Conservation (phyloP, 805 yeast species). For the Naumovozyma castellii region DNA sequence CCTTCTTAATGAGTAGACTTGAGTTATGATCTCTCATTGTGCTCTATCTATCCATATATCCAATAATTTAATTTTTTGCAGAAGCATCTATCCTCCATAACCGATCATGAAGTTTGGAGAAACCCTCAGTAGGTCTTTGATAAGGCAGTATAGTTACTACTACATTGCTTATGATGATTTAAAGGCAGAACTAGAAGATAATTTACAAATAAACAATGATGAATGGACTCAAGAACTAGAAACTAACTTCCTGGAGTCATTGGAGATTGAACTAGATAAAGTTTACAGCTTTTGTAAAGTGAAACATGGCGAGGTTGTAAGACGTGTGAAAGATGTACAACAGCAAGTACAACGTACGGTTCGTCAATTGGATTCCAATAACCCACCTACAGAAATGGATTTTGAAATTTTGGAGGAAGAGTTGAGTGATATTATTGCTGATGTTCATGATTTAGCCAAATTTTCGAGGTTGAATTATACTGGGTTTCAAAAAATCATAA, state of each 20-base stretch:
- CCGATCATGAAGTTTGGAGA: constrained; percentile 98
- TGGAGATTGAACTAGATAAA: constrained; percentile 84
- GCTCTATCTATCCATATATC: no score
- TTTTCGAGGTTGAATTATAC: constrained; percentile 89
- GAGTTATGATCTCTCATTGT: no score
- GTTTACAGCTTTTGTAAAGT: constrained; percentile 86
- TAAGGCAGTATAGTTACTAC: constrained; percentile 83
- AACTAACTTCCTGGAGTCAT: constrained; percentile 62
- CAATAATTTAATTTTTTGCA: no score
- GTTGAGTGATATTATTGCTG: constrained; percentile 82
- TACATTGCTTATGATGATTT: constrained; percentile 87
- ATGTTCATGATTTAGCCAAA: constrained; percentile 93
- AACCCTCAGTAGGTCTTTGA: constrained; percentile 78
- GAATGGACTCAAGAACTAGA: constrained; percentile 73
- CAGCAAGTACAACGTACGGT: constrained; percentile 60
- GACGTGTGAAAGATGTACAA: constrained; percentile 79
- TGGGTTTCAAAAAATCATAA: constrained; percentile 92
- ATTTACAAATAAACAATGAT: constrained; percentile 43
- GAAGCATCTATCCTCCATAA: no score
- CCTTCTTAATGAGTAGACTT: no score
- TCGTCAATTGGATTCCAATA: constrained; percentile 41
- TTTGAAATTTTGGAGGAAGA: constrained; percentile 70
- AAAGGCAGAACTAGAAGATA: constrained; percentile 68
- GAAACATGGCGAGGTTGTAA: constrained; percentile 73
- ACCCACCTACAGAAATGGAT: constrained; percentile 51